Base-by-base conservation (phyloP, 345 rosid species). In the Brassica juncea region DNA sequence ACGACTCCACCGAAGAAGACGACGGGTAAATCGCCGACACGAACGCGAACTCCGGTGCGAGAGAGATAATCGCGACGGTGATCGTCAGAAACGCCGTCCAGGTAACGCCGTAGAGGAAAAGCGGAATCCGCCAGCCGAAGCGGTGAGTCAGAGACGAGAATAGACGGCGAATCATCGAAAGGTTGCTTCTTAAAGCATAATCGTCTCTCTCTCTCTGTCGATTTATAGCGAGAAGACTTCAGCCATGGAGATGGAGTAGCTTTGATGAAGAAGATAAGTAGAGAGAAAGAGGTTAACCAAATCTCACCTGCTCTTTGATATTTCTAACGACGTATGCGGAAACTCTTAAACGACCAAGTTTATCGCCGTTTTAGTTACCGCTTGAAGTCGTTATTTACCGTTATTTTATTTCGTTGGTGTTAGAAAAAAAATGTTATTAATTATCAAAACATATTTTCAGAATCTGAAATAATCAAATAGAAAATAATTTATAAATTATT, bases 41-140 rank as follows among this genome's bases (percentile, higher is more conserved):
- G 47, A 91, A 94, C 0, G 97, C 91, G 32, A 89, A 61, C 73
- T 92, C 94, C 0, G 95, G 94, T n/a, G 95, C 80, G 80, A 89
- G 89, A 3, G 98, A 92, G n/a, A 93, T 86, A 27, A 85, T 72
- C 9, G 90, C 94, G 8, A 92, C 98, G 0, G 87, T 84, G 37
- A 76, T 59, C 0, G 94, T 89, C 4, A 94, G 85, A 55, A 92
- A 86, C 6, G 76, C 15, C 42, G 97, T 94, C 99, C 97, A 92
- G 4, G 87, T 81, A 60, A 82, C 86, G 32, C 97, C 97, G 78
- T 89, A 90, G 59, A 92, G 79, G 30, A 92, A 78, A 10, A 88
- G 66, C 3, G 97, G 97, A 85, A 88, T 80, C 70, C 91, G 84
- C 31, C 82, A 70, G 12, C 84, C 21, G 85, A 88, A 44, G 15